Evolutionary conservation across 129 eudicot genomes (phyloP).

Genomic region (Ambrosia artemisiifolia): DNA sequence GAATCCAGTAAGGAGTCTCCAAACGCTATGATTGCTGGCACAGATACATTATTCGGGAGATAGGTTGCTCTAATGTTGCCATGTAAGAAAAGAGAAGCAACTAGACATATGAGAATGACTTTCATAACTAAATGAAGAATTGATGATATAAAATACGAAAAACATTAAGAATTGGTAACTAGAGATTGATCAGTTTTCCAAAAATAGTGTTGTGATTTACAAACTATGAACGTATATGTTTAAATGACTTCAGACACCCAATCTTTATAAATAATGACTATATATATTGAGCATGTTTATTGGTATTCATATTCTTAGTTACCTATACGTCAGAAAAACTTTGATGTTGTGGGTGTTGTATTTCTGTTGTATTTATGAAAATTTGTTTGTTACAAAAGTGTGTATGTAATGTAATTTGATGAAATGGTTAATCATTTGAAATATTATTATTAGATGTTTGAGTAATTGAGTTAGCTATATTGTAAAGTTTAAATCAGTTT

Average conservation of each 20-base stretch:
- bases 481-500: too few relatives aligned
- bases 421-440: too few relatives aligned
- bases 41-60: constrained; percentile 29
- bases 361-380: neutral
- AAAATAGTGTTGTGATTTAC: neutral
- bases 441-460: neutral
- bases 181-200: neutral
- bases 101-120: neutral
- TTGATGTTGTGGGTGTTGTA: neutral
- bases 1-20: constrained; percentile 76
- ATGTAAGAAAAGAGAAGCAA: constrained; percentile 8
- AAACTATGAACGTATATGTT: constrained; percentile 4
- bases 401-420: neutral
- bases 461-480: too few relatives aligned
- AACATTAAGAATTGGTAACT: neutral
- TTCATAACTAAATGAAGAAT: constrained; percentile 14
- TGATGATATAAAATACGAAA: neutral
- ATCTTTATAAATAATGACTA: neutral
- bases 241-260: neutral
- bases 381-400: neutral
- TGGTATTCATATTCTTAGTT: neutral
- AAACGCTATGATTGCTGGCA: constrained; percentile 54
- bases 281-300: neutral
- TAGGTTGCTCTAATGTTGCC: constrained; percentile 9
- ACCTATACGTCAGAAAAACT: neutral